These are phyloP conservation scores for Paratinospora sagittata DNA, from an alignment of 164 flowering plant species.

Conservation along the genomic window DNA sequence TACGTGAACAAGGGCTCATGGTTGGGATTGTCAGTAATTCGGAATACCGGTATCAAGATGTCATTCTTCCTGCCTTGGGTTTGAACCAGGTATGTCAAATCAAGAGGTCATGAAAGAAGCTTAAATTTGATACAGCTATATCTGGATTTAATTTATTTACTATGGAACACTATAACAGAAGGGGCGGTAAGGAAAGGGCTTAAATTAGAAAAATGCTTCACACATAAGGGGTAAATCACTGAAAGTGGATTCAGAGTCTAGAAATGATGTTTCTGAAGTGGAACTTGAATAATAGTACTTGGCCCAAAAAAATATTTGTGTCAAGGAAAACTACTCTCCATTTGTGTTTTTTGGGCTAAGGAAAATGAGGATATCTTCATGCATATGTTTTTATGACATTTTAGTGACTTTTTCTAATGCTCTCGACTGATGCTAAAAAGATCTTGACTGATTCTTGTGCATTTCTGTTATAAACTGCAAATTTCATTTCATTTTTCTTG, in stretches of 20 bases:
- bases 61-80: constrained; percentile 94
- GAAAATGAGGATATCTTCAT: too few species aligned
- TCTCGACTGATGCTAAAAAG: background rate
- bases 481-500: background rate
- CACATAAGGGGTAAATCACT: background rate
- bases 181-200: background rate
- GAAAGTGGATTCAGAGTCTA: background rate
- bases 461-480: background rate
- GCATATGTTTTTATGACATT: background rate
- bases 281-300: background rate
- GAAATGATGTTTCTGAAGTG: background rate
- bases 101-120: background rate
- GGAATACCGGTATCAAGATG: constrained; percentile 89
- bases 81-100: constrained; percentile 58
- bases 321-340: too few species aligned
- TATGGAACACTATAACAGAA: background rate
- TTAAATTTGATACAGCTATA: background rate
- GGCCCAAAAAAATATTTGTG: too few species aligned
- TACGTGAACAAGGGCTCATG: constrained; percentile 48
- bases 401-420: background rate
- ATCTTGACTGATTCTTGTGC: background rate
- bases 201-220: background rate
- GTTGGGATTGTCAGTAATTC: constrained; percentile 93
- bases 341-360: too few species aligned
- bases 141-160: too few species aligned